Percentiles rank a stretch among this genome's conserved stretches.
These are phyloP conservation scores for Neurospora sp. DNA, from an alignment of 495 filamentous ascomycete genomes.

Conservation along the genomic window DNA sequence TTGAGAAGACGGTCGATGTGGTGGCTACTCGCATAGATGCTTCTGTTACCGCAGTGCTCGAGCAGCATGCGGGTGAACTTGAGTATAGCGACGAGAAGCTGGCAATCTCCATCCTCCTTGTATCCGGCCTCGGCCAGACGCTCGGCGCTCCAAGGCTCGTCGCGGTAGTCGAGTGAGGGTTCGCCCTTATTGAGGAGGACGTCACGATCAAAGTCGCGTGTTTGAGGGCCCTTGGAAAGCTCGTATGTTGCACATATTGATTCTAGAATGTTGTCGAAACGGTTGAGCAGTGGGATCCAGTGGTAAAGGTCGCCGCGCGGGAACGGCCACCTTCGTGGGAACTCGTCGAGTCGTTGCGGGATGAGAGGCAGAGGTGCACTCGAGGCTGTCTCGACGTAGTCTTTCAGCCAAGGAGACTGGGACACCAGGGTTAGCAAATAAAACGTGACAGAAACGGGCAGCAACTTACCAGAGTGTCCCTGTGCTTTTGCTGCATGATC, in stretches of 20 bases:
- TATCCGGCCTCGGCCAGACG: conserved; percentile 51
- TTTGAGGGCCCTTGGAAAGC: conserved; percentile 72
- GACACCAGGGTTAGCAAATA: background rate
- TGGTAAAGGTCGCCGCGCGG: conserved; percentile 96
- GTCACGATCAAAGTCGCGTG: conserved; percentile 55
- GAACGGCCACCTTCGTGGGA: conserved; percentile 86
- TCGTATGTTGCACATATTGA: conserved; percentile 72
- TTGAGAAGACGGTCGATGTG: conserved; percentile 81
- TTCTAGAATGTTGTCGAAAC: conserved; percentile 84
- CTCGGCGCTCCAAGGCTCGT: conserved; percentile 29
- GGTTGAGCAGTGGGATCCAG: conserved; percentile 92
- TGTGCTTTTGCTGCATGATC: conserved; percentile 81
- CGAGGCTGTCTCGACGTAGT: conserved; percentile 61
- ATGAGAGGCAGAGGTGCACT: conserved; percentile 65
- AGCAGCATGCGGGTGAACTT: conserved; percentile 77
- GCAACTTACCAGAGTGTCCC: conserved; percentile 77
- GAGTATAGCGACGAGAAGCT: conserved; percentile 69
- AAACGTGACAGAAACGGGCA: background rate
- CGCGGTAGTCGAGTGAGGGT: conserved; percentile 27
- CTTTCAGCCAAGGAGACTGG: conserved; percentile 76
- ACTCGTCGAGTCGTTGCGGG: conserved; percentile 62
- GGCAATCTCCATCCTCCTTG: conserved; percentile 60
- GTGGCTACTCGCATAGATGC: conserved; percentile 84
- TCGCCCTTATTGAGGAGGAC: conserved; percentile 46
- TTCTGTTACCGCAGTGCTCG: conserved; percentile 94